phyloP scores from a whole-genome alignment of 768 basidiomycete genomes.

The Omphalotus guepiniiformis region DNA sequence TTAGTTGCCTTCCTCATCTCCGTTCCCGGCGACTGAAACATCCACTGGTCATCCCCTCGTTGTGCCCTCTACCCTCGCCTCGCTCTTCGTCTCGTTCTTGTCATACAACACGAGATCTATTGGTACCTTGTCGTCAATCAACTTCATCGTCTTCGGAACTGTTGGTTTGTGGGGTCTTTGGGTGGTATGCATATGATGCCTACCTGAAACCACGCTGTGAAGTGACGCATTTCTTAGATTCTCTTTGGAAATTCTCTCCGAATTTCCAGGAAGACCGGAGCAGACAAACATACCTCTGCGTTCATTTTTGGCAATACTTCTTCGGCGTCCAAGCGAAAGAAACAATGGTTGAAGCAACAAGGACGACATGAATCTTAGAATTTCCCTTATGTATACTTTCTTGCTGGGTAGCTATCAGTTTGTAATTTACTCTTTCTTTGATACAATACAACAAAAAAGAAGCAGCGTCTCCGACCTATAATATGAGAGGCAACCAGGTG shows the following conservation, averaged over 20 bases:
- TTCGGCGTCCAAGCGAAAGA: conserved; percentile 61
- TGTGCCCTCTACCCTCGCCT: conserved; percentile 51
- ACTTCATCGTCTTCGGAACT: conserved; percentile 44
- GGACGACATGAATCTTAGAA: conserved; percentile 17
- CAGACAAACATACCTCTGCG: conserved; percentile 75
- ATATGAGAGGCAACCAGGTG: not conserved
- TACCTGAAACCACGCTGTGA: not conserved
- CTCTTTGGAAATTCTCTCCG: conserved; percentile 54
- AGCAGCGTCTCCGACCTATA: no score
- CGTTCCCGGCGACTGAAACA: conserved; percentile 20
- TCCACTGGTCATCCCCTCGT: conserved; percentile 58
- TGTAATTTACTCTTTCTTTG: no score
- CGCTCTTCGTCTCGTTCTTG: conserved; percentile 51
- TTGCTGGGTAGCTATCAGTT: no score
- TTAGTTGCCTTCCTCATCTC: conserved; percentile 41
- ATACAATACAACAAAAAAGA: no score
- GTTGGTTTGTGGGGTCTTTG: conserved; percentile 69
- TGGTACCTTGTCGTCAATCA: conserved; percentile 50
- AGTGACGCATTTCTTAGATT: conserved; percentile 34
- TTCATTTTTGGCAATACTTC: conserved; percentile 77
- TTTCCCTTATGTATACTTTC: not conserved
- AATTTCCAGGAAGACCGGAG: conserved; percentile 69
- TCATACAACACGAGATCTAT: conserved; percentile 61
- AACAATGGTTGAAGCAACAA: conserved; percentile 45
- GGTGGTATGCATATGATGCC: conserved; percentile 44